Base-by-base conservation (phyloP, 2,329 filamentous ascomycete genomes). In the Colletotrichum graminicola region DNA sequence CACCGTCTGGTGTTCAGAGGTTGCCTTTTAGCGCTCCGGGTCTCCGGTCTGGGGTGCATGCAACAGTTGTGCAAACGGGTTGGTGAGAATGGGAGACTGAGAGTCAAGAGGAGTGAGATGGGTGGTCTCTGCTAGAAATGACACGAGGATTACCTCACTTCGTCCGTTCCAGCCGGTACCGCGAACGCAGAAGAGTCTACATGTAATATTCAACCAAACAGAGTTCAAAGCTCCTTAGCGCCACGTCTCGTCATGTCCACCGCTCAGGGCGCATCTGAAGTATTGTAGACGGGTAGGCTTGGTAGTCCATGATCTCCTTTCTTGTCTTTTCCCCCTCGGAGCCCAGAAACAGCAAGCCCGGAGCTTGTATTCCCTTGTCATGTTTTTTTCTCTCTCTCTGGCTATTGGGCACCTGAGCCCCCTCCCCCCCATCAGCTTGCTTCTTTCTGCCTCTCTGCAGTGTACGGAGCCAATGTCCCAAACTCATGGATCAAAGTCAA, bases 211-310 rank as follows among this genome's bases (percentile, higher is more conserved):
- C 32, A 36, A 52, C 45, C 59, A 62, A 71, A 68, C 68, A 68
- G 54, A 71, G 69, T 68, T 68, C 65, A 68, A 54, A 68, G 65
- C 69, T 63, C 21, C 59, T 52, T 71, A 63, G 54, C 69, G 59
- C 69, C 65, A 69, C 68, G 69, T 71, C 69, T 63, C 69, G 59
- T 68, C 54, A 63, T 71, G 59, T 61, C 12, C 55, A 56, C 51
- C 57, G 65, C 69, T 71, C 69, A 69, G 69, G 65, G 59, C 59
- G 54, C 68, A 71, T 68, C 65, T 56, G 65, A 55, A 71, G 65
- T 61, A 68, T 55, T 68, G 45, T 65, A 36, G 59, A 47, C 45
- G 26, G 68, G 65, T 65, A 68, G 68, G 32, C 68, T 45, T 45
- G 59, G 59, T 16, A 34, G 60, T 52, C 45, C 34, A 56, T 39